Evolutionary conservation across 2,329 filamentous ascomycete genomes (phyloP), one percentile per base, ranked within the genome.

Genomic region (Coniochaeta ligniaria): DNA sequence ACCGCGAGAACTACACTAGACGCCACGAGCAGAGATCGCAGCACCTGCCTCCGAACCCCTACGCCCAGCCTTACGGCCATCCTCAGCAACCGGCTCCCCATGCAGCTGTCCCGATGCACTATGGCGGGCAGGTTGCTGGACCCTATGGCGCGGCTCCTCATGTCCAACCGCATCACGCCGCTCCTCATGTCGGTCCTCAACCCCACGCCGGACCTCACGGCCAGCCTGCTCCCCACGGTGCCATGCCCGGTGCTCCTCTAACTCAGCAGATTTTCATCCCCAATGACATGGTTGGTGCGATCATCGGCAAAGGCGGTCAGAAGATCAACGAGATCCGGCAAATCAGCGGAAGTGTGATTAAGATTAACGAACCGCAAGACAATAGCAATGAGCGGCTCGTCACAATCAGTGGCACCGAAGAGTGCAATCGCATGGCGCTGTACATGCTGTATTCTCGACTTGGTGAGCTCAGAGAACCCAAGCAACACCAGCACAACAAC

Each of bases 261-360:
- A 99, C 95, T 3, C 95, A 99, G 76, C 95, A 99, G 76, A 99
- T 99, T 67, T 99, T 90, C 78, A 99, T 99, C 69, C 95, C 95
- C 61, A 99, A 99, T 73, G 95, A 99, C 71, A 98, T 99, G 95
- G 95, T 99, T 59, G 95, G 95, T 64, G 95, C 95, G 60, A 99
- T 99, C 70, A 99, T 99, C 69, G 95, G 95, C 71, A 99, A 99
- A 79, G 95, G 95, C 63, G 95, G 95, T 65, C 91, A 92, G 60
- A 99, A 99, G 84, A 99, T 99, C 82, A 99, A 99, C 73, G 95
- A 99, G 77, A 99, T 99, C 66, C 88, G 95, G 67, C 92, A 97
- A 74, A 87, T 99, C 69, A 96, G 91, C 74, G 95, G 94, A 67
- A 98, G 94, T 77, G 93, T 99, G 55, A 98, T 99, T 76, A 99